phyloP scores from a whole-genome alignment of 2,329 filamentous ascomycete genomes.

The Chaetomiaceae sp. region DNA sequence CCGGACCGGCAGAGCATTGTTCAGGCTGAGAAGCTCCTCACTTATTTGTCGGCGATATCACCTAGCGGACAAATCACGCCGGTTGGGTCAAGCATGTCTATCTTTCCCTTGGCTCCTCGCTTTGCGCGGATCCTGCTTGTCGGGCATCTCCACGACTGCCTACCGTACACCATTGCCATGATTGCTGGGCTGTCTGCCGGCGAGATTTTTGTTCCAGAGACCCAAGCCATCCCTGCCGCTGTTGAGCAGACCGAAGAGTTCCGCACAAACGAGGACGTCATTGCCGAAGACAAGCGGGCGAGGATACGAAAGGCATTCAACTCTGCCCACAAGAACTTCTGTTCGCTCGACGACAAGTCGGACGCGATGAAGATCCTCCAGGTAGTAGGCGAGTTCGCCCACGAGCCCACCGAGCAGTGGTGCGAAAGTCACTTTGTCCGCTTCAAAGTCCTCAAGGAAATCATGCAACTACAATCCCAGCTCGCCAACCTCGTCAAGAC shows the following conservation, averaged over 20 bases:
- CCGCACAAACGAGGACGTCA: constrained; percentile 62
- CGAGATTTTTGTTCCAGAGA: constrained; percentile 81
- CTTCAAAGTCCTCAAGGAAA: constrained; percentile 81
- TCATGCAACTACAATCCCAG: constrained; percentile 75
- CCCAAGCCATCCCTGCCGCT: constrained; percentile 62
- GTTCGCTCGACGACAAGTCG: constrained; percentile 72
- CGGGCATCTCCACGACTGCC: constrained; percentile 74
- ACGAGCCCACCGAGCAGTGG: constrained; percentile 67
- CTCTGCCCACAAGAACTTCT: constrained; percentile 71
- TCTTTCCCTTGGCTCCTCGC: constrained; percentile 85
- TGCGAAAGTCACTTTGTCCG: constrained; percentile 81
- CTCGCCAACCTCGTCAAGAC: constrained; percentile 74
- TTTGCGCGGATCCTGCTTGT: constrained; percentile 90
- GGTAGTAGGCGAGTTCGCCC: constrained; percentile 80
- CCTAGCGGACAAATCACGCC: constrained; percentile 69
- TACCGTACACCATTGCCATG: constrained; percentile 81
- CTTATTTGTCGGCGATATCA: constrained; percentile 77
- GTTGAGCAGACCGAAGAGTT: constrained; percentile 46
- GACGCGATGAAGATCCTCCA: constrained; percentile 90
- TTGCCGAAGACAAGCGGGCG: constrained; percentile 66
- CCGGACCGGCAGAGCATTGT: constrained; percentile 72
- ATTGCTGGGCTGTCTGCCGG: constrained; percentile 85
- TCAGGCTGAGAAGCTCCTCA: constrained; percentile 80
- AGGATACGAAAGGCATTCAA: constrained; percentile 59
- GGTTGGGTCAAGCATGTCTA: constrained; percentile 74